A percentile compares a stretch with the other conserved stretches of the same genome.
Conservation (phyloP, 805 yeast genomes). For the Metahyphopichia silvanorum region DNA sequence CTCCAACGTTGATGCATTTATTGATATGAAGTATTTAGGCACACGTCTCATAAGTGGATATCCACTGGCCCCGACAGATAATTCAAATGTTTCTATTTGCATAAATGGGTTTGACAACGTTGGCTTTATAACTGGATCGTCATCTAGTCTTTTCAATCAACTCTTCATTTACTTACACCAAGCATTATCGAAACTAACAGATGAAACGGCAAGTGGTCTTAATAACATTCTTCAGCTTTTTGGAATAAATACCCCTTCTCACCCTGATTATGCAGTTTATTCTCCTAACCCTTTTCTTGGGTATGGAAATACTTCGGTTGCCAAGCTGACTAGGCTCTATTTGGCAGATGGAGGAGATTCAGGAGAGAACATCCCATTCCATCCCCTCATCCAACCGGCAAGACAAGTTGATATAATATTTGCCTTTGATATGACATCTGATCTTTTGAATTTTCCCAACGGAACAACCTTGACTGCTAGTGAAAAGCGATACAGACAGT, state of each 20-base stretch:
- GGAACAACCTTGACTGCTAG: constrained; percentile 49
- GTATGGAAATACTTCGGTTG: constrained; percentile 6
- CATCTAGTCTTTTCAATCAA: constrained; percentile 60
- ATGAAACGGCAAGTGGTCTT: constrained; percentile 29
- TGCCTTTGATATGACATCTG: constrained; percentile 49
- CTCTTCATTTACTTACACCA: constrained; percentile 49
- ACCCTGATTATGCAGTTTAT: constrained; percentile 56
- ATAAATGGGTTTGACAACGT: constrained; percentile 53
- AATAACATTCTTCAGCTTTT: constrained; percentile 38
- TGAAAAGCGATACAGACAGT: constrained; percentile 21
- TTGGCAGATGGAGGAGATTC: constrained; percentile 50
- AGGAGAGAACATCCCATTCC: constrained; percentile 47
- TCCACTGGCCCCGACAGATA: constrained; percentile 22
- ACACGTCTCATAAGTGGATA: constrained; percentile 43
- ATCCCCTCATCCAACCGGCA: constrained; percentile 35
- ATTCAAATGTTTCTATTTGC: constrained; percentile 34
- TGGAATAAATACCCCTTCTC: constrained; percentile 33
- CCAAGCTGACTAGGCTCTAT: too few relatives aligned
- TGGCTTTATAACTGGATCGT: constrained; percentile 60
- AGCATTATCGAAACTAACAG: constrained; percentile 26
- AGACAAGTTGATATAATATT: constrained; percentile 38
- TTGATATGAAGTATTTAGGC: constrained; percentile 52
- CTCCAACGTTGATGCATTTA: constrained; percentile 40
- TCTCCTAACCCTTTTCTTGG: constrained; percentile 62
- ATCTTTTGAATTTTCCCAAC: constrained; percentile 52